phyloP scores from a whole-genome alignment of 2,329 filamentous ascomycete genomes.

The Colletotrichum phormii region DNA sequence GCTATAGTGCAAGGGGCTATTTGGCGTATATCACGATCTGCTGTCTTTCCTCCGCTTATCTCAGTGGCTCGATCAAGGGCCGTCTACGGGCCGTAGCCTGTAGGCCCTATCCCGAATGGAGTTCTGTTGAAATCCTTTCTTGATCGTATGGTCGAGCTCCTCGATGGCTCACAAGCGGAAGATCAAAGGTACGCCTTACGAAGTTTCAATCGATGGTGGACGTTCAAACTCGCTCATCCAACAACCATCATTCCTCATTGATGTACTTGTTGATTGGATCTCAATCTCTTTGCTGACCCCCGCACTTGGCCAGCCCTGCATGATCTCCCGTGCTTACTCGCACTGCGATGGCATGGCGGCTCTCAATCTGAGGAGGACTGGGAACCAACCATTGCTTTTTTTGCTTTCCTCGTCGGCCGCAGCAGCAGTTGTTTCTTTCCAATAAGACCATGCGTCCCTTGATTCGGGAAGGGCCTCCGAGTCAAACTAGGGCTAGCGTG shows the following conservation, averaged over 20 bases:
- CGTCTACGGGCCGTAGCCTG: not conserved
- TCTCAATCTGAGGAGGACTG: not conserved
- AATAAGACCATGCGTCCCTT: not conserved
- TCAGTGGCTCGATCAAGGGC: slow-evolving; percentile 4
- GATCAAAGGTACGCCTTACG: not conserved
- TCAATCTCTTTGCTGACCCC: not conserved
- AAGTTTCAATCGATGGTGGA: not conserved
- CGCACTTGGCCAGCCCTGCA: not conserved
- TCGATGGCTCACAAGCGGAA: not conserved
- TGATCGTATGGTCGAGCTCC: not conserved
- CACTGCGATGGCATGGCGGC: not conserved
- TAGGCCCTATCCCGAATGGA: not conserved
- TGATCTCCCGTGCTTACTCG: slow-evolving; percentile 2
- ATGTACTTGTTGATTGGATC: not conserved
- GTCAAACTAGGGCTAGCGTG: slow-evolving; percentile 6
- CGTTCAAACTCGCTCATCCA: not conserved
- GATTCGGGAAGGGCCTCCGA: slow-evolving; percentile 4
- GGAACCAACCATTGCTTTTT: slow-evolving; percentile 15
- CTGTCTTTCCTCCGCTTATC: not conserved
- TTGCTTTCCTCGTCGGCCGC: not conserved
- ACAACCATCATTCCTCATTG: not conserved
- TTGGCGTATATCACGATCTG: slow-evolving; percentile 13
- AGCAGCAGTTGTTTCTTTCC: not conserved
- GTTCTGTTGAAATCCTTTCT: not conserved
- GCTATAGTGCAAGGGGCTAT: not conserved